Evolutionary conservation across 2,329 filamentous ascomycete species (phyloP).

Genomic region (Cladophialophora bantiana): DNA sequence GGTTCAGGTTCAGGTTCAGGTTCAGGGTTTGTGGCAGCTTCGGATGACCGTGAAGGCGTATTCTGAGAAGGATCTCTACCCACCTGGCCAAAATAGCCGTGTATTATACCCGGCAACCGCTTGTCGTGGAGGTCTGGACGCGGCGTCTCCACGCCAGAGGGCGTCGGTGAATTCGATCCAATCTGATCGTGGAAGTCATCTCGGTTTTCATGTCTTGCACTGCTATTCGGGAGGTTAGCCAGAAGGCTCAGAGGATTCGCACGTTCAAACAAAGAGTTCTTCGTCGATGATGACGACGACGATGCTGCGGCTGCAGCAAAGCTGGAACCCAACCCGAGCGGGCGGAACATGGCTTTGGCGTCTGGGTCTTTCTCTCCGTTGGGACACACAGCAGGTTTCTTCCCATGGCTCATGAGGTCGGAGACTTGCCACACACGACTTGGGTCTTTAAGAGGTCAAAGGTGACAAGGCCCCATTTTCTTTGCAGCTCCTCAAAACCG

Average conservation of each 20-base stretch:
- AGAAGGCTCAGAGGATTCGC: slow-evolving; percentile 8
- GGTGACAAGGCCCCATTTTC: neutral
- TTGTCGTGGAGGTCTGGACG: slow-evolving; percentile 94
- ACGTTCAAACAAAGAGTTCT: slow-evolving; percentile 22
- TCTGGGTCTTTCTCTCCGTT: neutral
- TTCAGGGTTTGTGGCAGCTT: slow-evolving; percentile 45
- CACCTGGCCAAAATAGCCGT: slow-evolving; percentile 99
- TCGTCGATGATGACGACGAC: slow-evolving; percentile 4
- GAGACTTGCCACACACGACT: neutral
- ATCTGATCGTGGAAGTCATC: slow-evolving; percentile 49
- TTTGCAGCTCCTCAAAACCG: slow-evolving; percentile 15
- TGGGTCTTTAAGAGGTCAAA: neutral
- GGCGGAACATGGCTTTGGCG: slow-evolving; percentile 15
- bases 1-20: slow-evolving; percentile 38
- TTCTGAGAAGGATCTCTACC: slow-evolving; percentile 77
- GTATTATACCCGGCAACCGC: slow-evolving; percentile 90
- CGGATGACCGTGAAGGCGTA: slow-evolving; percentile 50
- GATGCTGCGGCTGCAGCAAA: slow-evolving; percentile 10
- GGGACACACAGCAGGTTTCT: neutral
- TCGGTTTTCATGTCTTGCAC: slow-evolving; percentile 44
- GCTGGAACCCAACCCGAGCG: neutral
- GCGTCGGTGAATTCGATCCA: slow-evolving; percentile 80
- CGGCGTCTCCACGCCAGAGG: slow-evolving; percentile 90
- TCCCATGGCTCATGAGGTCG: slow-evolving; percentile 1
- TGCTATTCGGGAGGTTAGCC: slow-evolving; percentile 36